Evolutionary conservation across 2,329 filamentous ascomycete species (phyloP).

Genomic region (Calonectria leucothoes): DNA sequence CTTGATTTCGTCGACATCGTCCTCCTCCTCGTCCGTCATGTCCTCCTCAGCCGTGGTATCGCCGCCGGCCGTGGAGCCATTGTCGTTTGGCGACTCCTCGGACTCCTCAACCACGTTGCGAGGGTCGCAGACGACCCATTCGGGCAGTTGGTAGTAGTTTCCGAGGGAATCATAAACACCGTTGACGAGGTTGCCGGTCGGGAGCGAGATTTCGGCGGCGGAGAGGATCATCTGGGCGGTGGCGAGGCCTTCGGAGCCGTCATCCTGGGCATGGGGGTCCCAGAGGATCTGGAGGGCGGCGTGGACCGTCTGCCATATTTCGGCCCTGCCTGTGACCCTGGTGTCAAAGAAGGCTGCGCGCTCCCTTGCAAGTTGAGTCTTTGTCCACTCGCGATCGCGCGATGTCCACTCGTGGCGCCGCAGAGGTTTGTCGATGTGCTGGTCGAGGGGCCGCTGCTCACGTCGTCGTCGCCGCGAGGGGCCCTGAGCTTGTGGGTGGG

Average conservation of each 20-base stretch:
- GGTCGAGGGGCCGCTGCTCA: constrained; percentile 59
- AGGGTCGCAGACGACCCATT: constrained; percentile 77
- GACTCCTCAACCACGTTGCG: constrained; percentile 60
- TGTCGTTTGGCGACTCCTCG: constrained; percentile 39
- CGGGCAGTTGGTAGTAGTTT: constrained; percentile 75
- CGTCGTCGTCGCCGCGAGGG: constrained; percentile 48
- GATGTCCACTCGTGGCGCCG: constrained; percentile 74
- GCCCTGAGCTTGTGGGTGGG: constrained; percentile 34
- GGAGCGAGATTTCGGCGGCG: constrained; percentile 80
- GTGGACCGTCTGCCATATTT: constrained; percentile 84
- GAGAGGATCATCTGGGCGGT: constrained; percentile 85
- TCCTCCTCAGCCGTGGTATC: constrained; percentile 51
- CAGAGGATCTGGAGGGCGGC: constrained; percentile 77
- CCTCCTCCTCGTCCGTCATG: constrained; percentile 54
- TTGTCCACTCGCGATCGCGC: constrained; percentile 75
- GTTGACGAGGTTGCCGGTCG: constrained; percentile 77
- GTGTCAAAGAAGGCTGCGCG: constrained; percentile 92
- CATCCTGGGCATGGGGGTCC: constrained; percentile 56
- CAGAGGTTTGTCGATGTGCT: constrained; percentile 79
- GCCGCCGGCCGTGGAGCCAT: constrained; percentile 54
- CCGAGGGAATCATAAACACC: constrained; percentile 79
- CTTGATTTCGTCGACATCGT: constrained; percentile 47
- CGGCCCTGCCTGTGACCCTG: constrained; percentile 78
- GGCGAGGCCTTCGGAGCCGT: constrained; percentile 57
- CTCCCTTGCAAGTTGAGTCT: constrained; percentile 74